phyloP scores from a whole-genome alignment of 148 eudicot species.

The Vaccinium darrowii region DNA sequence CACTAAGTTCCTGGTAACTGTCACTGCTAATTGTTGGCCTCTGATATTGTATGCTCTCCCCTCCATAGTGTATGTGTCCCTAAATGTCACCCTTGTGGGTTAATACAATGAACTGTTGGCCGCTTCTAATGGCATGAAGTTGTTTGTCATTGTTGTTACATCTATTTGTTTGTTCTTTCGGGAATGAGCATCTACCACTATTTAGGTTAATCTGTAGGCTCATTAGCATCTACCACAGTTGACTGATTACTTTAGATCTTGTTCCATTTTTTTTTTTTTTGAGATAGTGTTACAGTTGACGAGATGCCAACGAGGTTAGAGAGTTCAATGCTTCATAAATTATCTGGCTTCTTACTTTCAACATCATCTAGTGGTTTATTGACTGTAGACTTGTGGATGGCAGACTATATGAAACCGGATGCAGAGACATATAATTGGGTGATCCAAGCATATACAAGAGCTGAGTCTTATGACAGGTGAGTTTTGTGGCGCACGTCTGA shows the following conservation, averaged over 20 bases:
- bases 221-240: not conserved
- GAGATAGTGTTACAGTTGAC: not conserved
- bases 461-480: conserved; percentile 92
- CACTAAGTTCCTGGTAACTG: not conserved
- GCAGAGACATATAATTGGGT: conserved; percentile 98
- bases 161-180: not conserved
- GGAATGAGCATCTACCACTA: not conserved
- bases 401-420: conserved; percentile 94
- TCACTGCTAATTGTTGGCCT: not conserved
- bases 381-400: conserved; percentile 31
- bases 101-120: not conserved
- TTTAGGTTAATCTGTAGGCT: not conserved
- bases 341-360: not conserved
- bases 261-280: not conserved
- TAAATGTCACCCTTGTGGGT: not conserved
- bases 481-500: not conserved
- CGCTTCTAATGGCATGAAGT: not conserved
- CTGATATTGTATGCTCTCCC: not conserved
- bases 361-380: conserved; percentile 16
- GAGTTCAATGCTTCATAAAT: not conserved
- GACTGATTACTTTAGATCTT: not conserved
- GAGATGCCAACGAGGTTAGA: not conserved
- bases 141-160: not conserved
- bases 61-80: not conserved
- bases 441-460: conserved; percentile 97